Evolutionary conservation across 345 rosid species (phyloP), one percentile per base, ranked within the genome.

Genomic region (Gossypium stocksii): DNA sequence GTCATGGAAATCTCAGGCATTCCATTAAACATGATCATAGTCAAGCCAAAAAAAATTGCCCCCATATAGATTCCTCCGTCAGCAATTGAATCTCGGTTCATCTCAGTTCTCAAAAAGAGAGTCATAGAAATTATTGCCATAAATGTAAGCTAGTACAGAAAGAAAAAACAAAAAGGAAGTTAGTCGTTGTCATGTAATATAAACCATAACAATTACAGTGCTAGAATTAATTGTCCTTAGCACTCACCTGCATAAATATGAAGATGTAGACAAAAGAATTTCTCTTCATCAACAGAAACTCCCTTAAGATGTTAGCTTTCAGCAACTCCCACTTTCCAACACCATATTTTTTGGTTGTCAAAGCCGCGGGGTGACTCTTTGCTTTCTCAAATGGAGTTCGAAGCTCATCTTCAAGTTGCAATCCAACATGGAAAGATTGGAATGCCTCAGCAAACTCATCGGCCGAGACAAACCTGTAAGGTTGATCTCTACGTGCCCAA

Each of bases 311-410:
- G 78, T 80, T 77, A 46, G 95, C 86, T 74, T 86, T 90, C 80
- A 89, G 20, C 74, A 91, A 81, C 63, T 91, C 97, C 81, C 66
- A 85, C 78, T 72, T 48, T 34, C 87, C 77, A 60, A 86, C 83
- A 52, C 98, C 98, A 60, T 83, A 91, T 60, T 77, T 87, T 62
- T 71, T 58, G 46, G 81, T 84, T 15, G 91, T 80, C 78, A 93
- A 72, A 76, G 93, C 97, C 74, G 97, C 93, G 0, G 93, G 97
- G 66, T 91, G 97, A 81, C 78, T 89, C 73, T 83, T 90, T 54
- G 51, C 69, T 78, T 78, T 89, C 45, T 86, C 90, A 77, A 79
- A 93, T 51, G 93, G 93, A 71, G 59, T 69, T 4, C 81, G 75
- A 1, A 89, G 89, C 72, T 93, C 95, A 45, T 83, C 85, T 6